Percentiles rank a stretch among this genome's conserved stretches.
Evolutionary conservation across 805 yeast genomes (phyloP).

Genomic region (Candida silvatica): DNA sequence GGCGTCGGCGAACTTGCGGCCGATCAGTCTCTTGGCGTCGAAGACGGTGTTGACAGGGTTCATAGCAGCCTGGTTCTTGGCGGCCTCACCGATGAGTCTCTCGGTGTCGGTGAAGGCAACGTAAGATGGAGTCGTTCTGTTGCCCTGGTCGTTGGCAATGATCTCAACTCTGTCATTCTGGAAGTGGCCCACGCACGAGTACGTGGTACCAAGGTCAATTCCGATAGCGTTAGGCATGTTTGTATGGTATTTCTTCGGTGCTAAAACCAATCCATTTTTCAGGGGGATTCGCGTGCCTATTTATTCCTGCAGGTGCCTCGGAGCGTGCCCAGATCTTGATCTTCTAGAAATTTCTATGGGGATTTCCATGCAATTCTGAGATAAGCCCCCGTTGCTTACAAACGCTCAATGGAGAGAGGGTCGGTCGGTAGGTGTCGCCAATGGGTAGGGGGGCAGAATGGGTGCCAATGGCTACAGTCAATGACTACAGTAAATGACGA

Average conservation of each 20-base stretch:
- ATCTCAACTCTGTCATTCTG: constrained; percentile 89
- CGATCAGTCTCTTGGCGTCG: constrained; percentile 89
- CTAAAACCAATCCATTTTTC: neutral
- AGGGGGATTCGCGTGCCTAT: no score
- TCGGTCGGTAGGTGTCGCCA: no score
- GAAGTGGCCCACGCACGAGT: constrained; percentile 95
- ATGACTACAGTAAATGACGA: no score
- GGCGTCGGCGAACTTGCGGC: constrained; percentile 81
- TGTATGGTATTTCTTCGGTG: neutral
- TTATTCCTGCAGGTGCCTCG: no score
- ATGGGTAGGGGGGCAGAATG: no score
- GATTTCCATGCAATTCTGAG: no score
- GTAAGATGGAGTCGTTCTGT: constrained; percentile 94
- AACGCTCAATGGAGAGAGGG: no score
- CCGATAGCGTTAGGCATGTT: constrained; percentile 51
- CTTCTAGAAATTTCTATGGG: no score
- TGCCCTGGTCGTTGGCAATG: constrained; percentile 97
- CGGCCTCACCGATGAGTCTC: constrained; percentile 94
- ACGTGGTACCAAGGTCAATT: constrained; percentile 82
- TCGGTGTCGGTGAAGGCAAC: constrained; percentile 92
- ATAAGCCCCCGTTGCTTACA: no score
- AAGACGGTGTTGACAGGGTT: constrained; percentile 88
- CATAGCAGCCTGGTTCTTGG: constrained; percentile 94
- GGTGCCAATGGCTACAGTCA: no score
- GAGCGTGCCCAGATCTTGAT: no score